phyloP scores from a whole-genome alignment of 1,139 yeast species.

The Hanseniaspora gamundiae region DNA sequence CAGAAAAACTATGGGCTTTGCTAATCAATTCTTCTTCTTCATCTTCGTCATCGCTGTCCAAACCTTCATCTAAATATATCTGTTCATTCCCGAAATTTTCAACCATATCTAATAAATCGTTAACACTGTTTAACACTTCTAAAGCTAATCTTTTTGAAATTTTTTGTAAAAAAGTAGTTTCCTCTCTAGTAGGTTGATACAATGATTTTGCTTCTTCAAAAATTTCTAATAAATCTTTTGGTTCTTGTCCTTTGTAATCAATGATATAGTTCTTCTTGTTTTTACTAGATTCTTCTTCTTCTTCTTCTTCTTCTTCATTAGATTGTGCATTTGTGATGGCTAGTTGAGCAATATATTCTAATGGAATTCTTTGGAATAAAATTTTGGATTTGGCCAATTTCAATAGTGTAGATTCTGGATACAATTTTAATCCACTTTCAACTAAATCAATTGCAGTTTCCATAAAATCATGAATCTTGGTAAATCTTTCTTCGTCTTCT shows the following conservation, averaged over 20 bases:
- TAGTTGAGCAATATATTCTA: constrained; percentile 43
- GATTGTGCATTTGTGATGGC: constrained; percentile 16
- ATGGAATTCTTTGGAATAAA: constrained; percentile 43
- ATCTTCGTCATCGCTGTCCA: constrained; percentile 22
- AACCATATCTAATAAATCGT: constrained; percentile 53
- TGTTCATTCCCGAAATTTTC: constrained; percentile 49
- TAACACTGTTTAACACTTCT: constrained; percentile 42
- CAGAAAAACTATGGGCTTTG: constrained; percentile 7
- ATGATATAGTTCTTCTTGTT: neutral
- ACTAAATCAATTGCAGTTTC: constrained; percentile 63
- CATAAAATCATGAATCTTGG: constrained; percentile 41
- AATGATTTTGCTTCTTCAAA: constrained; percentile 14
- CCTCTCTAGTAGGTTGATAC: neutral
- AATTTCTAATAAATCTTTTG: neutral
- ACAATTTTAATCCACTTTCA: constrained; percentile 42
- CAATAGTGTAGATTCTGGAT: constrained; percentile 35
- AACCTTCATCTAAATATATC: constrained; percentile 26
- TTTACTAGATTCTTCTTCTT: constrained; percentile 16
- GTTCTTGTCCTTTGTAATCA: neutral
- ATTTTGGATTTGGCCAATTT: constrained; percentile 45
- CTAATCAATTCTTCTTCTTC: constrained; percentile 31
- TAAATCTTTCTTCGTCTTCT: constrained; percentile 23
- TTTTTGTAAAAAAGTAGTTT: neutral
- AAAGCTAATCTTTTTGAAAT: constrained; percentile 28
- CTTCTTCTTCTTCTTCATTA: constrained; percentile 35